Evolutionary conservation across 495 filamentous ascomycete genomes (phyloP).

Genomic region (Aspergillus cavernicola): DNA sequence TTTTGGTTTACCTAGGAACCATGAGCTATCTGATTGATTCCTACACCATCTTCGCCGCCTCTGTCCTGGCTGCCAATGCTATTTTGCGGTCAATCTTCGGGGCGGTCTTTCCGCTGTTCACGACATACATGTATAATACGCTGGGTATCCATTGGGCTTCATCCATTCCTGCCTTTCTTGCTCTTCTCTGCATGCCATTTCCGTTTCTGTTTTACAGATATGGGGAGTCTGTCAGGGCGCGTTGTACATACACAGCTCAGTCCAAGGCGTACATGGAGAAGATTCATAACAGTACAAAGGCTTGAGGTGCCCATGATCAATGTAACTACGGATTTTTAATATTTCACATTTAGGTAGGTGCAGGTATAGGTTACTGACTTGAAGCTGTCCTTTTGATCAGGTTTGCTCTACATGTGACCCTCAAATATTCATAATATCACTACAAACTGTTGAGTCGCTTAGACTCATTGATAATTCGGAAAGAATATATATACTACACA

Average conservation of each 20-base stretch:
- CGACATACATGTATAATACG: conserved; percentile 66
- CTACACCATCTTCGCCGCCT: conserved; percentile 78
- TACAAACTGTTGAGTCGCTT: too few species aligned
- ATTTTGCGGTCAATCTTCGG: conserved; percentile 68
- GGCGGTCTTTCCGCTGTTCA: conserved; percentile 83
- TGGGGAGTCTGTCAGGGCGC: conserved; percentile 57
- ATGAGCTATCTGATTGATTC: conserved; percentile 78
- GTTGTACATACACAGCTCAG: conserved; percentile 69
- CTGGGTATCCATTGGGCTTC: conserved; percentile 82
- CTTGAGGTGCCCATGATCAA: too few species aligned
- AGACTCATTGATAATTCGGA: too few species aligned
- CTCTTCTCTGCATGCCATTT: conserved; percentile 70
- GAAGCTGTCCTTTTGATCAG: too few species aligned
- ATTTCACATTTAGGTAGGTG: too few species aligned
- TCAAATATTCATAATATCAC: too few species aligned
- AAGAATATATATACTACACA: too few species aligned
- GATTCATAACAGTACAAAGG: too few species aligned
- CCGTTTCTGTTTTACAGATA: conserved; percentile 80
- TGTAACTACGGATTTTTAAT: too few species aligned
- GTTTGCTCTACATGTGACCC: too few species aligned
- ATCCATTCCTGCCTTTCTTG: conserved; percentile 73
- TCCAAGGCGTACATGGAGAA: conserved; percentile 40
- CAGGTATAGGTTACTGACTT: too few species aligned
- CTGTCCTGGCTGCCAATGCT: conserved; percentile 72
- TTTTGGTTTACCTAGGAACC: conserved; percentile 70